Percentiles rank a stretch among this genome's conserved stretches.
Conservation (phyloP, 371 early-diverging fungal genomes). For the Synchytrium microbalum region DNA sequence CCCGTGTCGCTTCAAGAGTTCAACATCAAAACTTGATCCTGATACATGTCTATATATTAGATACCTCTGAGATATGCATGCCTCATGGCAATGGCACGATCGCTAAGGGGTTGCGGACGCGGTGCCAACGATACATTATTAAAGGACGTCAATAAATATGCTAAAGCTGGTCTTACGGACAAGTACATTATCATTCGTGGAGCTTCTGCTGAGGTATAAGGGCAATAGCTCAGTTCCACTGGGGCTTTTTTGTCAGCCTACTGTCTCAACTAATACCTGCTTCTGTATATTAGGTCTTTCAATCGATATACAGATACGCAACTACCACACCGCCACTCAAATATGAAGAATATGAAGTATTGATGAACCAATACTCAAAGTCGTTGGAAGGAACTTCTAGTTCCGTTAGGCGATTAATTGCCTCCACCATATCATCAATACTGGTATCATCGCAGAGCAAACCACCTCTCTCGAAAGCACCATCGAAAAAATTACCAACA, state of each 20-base stretch:
- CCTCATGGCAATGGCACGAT: constrained; percentile 52
- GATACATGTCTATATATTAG: constrained; percentile 23
- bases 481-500: constrained; percentile 14
- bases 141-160: constrained; percentile 67
- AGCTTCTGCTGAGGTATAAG: constrained; percentile 60
- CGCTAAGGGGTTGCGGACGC: constrained; percentile 72
- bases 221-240: background rate
- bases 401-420: constrained; percentile 53
- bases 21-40: background rate
- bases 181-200: constrained; percentile 65
- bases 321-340: constrained; percentile 31
- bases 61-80: constrained; percentile 63
- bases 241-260: background rate
- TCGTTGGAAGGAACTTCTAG: constrained; percentile 62
- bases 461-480: constrained; percentile 15
- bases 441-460: constrained; percentile 45
- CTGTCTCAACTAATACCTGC: background rate
- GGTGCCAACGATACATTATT: constrained; percentile 60
- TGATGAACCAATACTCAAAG: constrained; percentile 50
- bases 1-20: background rate
- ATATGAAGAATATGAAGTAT: constrained; percentile 53
- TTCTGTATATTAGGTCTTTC: constrained; percentile 23
- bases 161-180: constrained; percentile 60
- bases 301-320: constrained; percentile 25
- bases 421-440: constrained; percentile 54